Base-by-base conservation (phyloP, 108 stramenopile genomes). In the Aurantiochytrium sp. region DNA sequence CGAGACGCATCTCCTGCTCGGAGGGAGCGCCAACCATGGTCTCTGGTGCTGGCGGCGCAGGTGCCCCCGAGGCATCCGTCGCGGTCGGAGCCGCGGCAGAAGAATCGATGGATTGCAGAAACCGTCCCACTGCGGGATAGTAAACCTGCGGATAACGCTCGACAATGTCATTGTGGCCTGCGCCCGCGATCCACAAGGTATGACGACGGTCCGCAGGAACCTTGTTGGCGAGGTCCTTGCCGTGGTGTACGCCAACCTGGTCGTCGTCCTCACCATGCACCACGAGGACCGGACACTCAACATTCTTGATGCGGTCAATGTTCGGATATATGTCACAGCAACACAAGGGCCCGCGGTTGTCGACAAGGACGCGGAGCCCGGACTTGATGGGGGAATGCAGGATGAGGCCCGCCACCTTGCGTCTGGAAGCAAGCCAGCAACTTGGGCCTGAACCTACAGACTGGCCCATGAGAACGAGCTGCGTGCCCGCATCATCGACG, bases 321-420 rank as follows among this genome's bases (percentile, higher is more conserved):
- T 83, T 83, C 6, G 76, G 76, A 23, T 83, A 83, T 18, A 83
- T 83, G 76, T 83, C 76, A 23, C 76, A 83, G 51, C 76, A 83
- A 53, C 49, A 47, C 4, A 83, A 28, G 28, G 76, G 76, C 6
- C 76, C 76, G 16, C 76, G 45, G 76, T 83, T 83, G 10, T 83
- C 76, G 2, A 83, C 76, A 4, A 83, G 76, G 14, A 83, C 76
- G 45, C 76, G 76, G 2, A 83, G n/a, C 28, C 76, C 76, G 49
- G 76, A 83, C 51, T 53, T 53, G 12, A 83, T 83, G 19, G 76
- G 76, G 4, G 49, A 53, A 53, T 83, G 76, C 51, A 83, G 28
- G 16, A 83, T 53, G 25, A 83, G 45, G 16, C 76, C 76, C 16
- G 49, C 49, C 12, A 83, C 51, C 51, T 47, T 47, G 51, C 76